A percentile compares a stretch with the other conserved stretches of the same genome.
phyloP scores from a whole-genome alignment of 164 flowering plant genomes.

The Umbilicus rupestris region DNA sequence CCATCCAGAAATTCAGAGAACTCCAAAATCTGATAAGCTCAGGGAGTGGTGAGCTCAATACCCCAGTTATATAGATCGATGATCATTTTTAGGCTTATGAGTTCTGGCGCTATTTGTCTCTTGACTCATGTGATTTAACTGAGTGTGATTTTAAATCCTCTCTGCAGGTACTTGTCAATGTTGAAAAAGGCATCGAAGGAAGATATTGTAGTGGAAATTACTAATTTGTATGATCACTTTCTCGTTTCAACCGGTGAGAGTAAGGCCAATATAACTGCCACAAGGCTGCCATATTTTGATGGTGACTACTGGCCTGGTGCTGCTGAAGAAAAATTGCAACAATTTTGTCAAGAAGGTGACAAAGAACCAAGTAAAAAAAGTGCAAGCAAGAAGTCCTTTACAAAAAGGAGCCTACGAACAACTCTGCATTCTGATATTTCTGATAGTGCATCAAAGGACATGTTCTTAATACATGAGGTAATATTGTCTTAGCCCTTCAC shows the following conservation, averaged over 20 bases:
- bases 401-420: constrained; percentile 24
- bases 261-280: constrained; percentile 40
- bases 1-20: constrained; percentile 45
- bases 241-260: constrained; percentile 26
- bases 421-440: constrained; percentile 24
- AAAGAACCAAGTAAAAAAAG: constrained; percentile 13
- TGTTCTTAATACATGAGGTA: constrained; percentile 42
- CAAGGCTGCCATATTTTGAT: constrained; percentile 65
- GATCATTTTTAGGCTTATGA: neutral
- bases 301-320: constrained; percentile 51
- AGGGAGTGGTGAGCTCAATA: constrained; percentile 29
- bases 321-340: constrained; percentile 32
- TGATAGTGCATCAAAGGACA: constrained; percentile 23
- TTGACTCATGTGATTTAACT: neutral
- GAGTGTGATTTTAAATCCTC: neutral
- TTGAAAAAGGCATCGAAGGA: constrained; percentile 41
- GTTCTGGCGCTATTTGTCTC: constrained; percentile 4
- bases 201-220: constrained; percentile 27
- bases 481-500: neutral
- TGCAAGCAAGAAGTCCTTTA: constrained; percentile 14
- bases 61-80: neutral
- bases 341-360: constrained; percentile 24
- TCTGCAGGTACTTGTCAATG: constrained; percentile 49
- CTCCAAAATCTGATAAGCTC: constrained; percentile 35
- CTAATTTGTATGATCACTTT: constrained; percentile 46